These are phyloP conservation scores for Trametes gibbosa DNA, from an alignment of 768 basidiomycete species.

Conservation along the genomic window DNA sequence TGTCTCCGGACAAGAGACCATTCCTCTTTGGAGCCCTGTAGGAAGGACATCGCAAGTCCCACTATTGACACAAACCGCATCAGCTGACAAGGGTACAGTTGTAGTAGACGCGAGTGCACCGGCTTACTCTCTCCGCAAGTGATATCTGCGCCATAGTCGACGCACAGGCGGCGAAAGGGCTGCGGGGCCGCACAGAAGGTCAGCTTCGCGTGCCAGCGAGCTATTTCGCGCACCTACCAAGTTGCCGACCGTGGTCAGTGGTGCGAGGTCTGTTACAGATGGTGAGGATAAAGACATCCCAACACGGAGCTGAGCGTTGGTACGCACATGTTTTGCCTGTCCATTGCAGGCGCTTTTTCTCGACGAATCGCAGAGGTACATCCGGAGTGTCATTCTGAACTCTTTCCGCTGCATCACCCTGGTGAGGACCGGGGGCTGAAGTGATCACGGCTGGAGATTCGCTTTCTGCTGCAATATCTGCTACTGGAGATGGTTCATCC, in stretches of 20 bases:
- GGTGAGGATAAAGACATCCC: slow-evolving; percentile 23
- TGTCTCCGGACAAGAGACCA: slow-evolving; percentile 93
- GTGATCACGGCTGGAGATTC: not conserved
- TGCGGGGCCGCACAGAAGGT: slow-evolving; percentile 26
- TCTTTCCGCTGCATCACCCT: slow-evolving; percentile 19
- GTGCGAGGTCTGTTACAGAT: slow-evolving; percentile 60
- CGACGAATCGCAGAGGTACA: slow-evolving; percentile 63
- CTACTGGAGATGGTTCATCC: slow-evolving; percentile 2
- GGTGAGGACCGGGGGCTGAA: not conserved
- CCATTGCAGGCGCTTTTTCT: slow-evolving; percentile 90
- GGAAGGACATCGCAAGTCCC: slow-evolving; percentile 91
- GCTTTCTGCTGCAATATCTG: not conserved
- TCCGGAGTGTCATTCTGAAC: slow-evolving; percentile 60
- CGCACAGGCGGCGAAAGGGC: slow-evolving; percentile 92
- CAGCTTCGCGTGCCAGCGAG: not conserved
- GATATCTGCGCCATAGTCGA: slow-evolving; percentile 86
- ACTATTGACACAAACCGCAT: slow-evolving; percentile 40
- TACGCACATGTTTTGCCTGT: slow-evolving; percentile 75
- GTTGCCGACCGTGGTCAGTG: slow-evolving; percentile 94
- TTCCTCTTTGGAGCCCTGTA: slow-evolving; percentile 86
- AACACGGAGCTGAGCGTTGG: not conserved
- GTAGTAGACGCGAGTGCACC: slow-evolving; percentile 20
- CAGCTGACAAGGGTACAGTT: not conserved
- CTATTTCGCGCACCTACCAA: slow-evolving; percentile 49
- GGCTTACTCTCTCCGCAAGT: slow-evolving; percentile 85